A percentile compares a stretch with the other conserved stretches of the same genome.
These are phyloP conservation scores for Trametes gibbosa DNA, from an alignment of 768 basidiomycete species.

Conservation along the genomic window DNA sequence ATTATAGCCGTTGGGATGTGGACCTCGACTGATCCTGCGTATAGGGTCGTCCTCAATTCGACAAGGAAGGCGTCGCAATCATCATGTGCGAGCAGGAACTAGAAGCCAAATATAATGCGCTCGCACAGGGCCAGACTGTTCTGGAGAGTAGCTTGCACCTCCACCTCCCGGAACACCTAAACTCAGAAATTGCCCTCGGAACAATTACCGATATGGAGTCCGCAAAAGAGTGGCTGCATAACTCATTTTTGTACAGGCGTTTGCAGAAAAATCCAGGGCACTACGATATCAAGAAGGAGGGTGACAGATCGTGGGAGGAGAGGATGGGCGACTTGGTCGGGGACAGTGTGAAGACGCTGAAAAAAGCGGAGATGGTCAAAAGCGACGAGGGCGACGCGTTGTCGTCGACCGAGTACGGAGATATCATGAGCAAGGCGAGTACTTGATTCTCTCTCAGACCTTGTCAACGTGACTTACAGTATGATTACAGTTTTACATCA, in stretches of 20 bases:
- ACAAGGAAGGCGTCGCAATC: slow-evolving; percentile 79
- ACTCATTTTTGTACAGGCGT: slow-evolving; percentile 84
- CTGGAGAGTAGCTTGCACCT: slow-evolving; percentile 85
- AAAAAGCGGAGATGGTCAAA: slow-evolving; percentile 57
- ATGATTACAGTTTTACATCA: slow-evolving; percentile 63
- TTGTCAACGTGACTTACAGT: background rate
- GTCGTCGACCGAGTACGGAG: slow-evolving; percentile 70
- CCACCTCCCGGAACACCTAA: slow-evolving; percentile 87
- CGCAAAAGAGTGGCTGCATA: slow-evolving; percentile 81
- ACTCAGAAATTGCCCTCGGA: slow-evolving; percentile 86
- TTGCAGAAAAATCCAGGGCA: slow-evolving; percentile 79
- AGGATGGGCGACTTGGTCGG: slow-evolving; percentile 72
- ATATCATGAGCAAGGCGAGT: slow-evolving; percentile 82
- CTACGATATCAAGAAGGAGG: slow-evolving; percentile 63
- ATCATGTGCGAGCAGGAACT: slow-evolving; percentile 78
- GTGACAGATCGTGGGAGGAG: slow-evolving; percentile 64
- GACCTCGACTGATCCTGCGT: too few relatives aligned
- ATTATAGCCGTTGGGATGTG: background rate
- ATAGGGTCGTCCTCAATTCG: slow-evolving; percentile 89
- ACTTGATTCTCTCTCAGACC: background rate
- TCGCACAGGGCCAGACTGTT: slow-evolving; percentile 68
- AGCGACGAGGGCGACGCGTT: slow-evolving; percentile 40
- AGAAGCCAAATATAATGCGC: slow-evolving; percentile 66
- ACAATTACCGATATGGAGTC: slow-evolving; percentile 70
- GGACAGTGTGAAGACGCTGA: slow-evolving; percentile 59